Evolutionary conservation across 306 rosid genomes (phyloP).

Genomic region (Myrica gale): DNA sequence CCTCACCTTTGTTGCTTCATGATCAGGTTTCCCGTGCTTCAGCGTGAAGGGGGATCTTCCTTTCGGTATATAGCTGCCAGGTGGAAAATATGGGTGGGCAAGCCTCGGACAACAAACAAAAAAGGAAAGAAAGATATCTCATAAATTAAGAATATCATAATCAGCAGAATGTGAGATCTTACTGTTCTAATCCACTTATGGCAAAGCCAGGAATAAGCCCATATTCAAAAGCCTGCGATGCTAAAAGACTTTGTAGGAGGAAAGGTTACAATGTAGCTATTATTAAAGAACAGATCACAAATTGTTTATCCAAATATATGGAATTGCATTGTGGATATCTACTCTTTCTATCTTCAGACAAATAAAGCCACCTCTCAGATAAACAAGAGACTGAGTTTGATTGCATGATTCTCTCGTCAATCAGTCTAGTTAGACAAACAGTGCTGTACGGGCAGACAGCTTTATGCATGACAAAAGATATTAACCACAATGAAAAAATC

Average conservation of each 20-base stretch:
- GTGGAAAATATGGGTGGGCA: constrained; percentile 28
- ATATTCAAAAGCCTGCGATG: constrained; percentile 70
- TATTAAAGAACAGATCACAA: no score
- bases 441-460: constrained; percentile 4
- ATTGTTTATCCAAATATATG: neutral
- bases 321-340: neutral
- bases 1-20: constrained; percentile 79
- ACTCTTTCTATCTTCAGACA: neutral
- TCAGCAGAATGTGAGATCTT: constrained; percentile 41
- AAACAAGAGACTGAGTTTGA: constrained; percentile 6
- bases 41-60: constrained; percentile 75
- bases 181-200: constrained; percentile 87
- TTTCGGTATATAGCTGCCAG: constrained; percentile 68
- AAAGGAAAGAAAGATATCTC: constrained; percentile 6
- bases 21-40: constrained; percentile 95
- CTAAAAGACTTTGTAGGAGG: constrained; percentile 22
- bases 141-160: constrained; percentile 17
- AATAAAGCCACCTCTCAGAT: neutral
- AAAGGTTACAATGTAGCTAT: constrained; percentile 11
- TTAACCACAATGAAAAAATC: constrained; percentile 12
- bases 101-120: constrained; percentile 4
- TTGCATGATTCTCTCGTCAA: constrained; percentile 1
- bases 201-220: constrained; percentile 91
- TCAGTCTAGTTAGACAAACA: constrained; percentile 8
- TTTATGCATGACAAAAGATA: neutral